These are phyloP conservation scores for Apiotrichum brassicae DNA, from an alignment of 1,284 basidiomycete genomes.

Conservation along the genomic window DNA sequence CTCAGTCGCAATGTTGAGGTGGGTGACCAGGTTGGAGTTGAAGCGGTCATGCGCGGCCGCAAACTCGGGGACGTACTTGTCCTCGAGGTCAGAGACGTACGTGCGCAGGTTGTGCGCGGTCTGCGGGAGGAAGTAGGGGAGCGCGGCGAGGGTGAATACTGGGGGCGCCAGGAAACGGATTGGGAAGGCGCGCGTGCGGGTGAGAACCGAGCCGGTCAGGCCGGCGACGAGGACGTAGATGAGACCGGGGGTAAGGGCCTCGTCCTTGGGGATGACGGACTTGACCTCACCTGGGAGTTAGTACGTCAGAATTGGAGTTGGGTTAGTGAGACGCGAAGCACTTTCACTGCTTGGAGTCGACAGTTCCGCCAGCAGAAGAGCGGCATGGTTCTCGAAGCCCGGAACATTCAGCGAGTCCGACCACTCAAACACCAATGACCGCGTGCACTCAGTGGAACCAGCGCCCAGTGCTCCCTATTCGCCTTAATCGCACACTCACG, in stretches of 20 bases:
- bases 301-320: no score
- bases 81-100: conserved; percentile 66
- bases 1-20: conserved; percentile 52
- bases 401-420: no score
- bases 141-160: conserved; percentile 57
- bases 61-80: conserved; percentile 59
- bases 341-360: no score
- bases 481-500: conserved; percentile 59
- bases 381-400: no score
- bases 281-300: conserved; percentile 63
- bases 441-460: no score
- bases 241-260: conserved; percentile 74
- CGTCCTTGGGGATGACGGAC: conserved; percentile 66
- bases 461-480: no score
- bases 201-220: conserved; percentile 76
- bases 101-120: conserved; percentile 62
- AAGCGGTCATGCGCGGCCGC: conserved; percentile 64
- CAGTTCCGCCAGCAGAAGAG: no score
- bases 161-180: conserved; percentile 66
- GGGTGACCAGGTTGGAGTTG: conserved; percentile 58
- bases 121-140: conserved; percentile 72
- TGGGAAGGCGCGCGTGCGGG: conserved; percentile 64
- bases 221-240: conserved; percentile 83
- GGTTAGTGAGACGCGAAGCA: not conserved
- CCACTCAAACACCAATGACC: no score